phyloP scores from a whole-genome alignment of 2,329 filamentous ascomycete genomes.

The Alternaria dauci region DNA sequence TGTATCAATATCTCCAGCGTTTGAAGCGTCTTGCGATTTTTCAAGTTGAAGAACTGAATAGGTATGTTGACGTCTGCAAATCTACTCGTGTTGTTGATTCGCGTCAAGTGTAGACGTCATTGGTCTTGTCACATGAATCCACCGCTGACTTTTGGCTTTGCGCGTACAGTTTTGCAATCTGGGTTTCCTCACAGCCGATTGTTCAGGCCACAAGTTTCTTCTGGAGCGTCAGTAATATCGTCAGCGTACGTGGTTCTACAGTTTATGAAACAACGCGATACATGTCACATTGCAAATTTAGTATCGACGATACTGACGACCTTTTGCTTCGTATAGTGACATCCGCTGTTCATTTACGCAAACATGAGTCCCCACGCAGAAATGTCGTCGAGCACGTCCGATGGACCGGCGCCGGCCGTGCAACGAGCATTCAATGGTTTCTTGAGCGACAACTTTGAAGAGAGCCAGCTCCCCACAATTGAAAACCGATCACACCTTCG shows the following conservation, averaged over 20 bases:
- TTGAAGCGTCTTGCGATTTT: background rate
- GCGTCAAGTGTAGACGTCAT: slow-evolving; percentile 36
- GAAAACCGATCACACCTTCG: slow-evolving; percentile 58
- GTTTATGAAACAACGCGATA: background rate
- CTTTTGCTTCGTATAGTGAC: background rate
- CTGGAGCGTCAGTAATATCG: slow-evolving; percentile 12
- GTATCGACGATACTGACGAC: slow-evolving; percentile 8
- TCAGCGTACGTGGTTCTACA: slow-evolving; percentile 8
- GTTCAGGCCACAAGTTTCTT: background rate
- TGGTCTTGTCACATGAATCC: slow-evolving; percentile 12
- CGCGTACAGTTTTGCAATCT: background rate
- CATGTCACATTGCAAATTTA: background rate
- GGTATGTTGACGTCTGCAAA: slow-evolving; percentile 1
- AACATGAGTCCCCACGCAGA: slow-evolving; percentile 50
- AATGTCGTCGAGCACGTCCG: slow-evolving; percentile 25
- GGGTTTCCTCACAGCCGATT: background rate
- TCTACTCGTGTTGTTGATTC: slow-evolving; percentile 3
- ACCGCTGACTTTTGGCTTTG: slow-evolving; percentile 14
- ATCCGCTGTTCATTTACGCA: background rate
- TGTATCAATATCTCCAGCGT: background rate
- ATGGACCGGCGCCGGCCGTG: slow-evolving; percentile 28
- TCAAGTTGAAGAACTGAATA: slow-evolving; percentile 1
- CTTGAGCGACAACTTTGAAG: slow-evolving; percentile 35
- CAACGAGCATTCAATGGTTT: slow-evolving; percentile 44
- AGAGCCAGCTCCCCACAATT: slow-evolving; percentile 36